Base-by-base conservation (phyloP, 495 filamentous ascomycete genomes). In the Clohesyomyces aquaticus region DNA sequence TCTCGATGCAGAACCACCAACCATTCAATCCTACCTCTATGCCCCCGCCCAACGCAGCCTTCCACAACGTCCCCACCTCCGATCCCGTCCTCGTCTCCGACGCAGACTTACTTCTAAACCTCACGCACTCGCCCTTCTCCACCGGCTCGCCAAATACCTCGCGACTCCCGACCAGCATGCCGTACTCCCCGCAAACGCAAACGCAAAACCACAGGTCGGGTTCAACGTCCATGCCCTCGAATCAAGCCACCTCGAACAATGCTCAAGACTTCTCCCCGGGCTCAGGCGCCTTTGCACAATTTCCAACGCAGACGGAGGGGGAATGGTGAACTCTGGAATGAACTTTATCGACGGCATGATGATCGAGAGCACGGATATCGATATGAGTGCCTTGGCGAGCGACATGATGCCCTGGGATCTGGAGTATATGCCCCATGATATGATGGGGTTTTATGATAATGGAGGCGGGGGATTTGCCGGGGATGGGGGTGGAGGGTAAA, bases 301-400 rank as follows among this genome's bases (percentile, higher is more conserved):
- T 56, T 49, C 50, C 63, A 45, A 69, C 78, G 0, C 73, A 71
- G n/a, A 55, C 74, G 0, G 76, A 75, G 28, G 69, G 78, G 0
- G 18, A 52, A 6, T 73, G n/a, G 14, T 14, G 32, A 38, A 38
- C 32, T 38, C 32, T 38, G 32, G 32, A 6, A 14, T 38, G 6
- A 38, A 38, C 14, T 38, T 38, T 14, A 38, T 72, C 43, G 80
- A 77, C 66, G 84, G 79, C 73, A 85, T 89, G 63, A 83, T 87
- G 61, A 89, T 90, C 61, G 85, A 89, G 69, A 87, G 81, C 59
- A 86, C 87, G 55, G 88, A 91, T 58, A 80, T 90, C 49, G 85
- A 88, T 68, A 85, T 89, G 81, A 77, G 76, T 19, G 68, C 74
- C 18, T 73, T 83, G 12, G 80, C 77, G 14, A 78, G 78, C 4